These are phyloP conservation scores for Russula emetica DNA, from an alignment of 768 basidiomycete species.

Conservation along the genomic window DNA sequence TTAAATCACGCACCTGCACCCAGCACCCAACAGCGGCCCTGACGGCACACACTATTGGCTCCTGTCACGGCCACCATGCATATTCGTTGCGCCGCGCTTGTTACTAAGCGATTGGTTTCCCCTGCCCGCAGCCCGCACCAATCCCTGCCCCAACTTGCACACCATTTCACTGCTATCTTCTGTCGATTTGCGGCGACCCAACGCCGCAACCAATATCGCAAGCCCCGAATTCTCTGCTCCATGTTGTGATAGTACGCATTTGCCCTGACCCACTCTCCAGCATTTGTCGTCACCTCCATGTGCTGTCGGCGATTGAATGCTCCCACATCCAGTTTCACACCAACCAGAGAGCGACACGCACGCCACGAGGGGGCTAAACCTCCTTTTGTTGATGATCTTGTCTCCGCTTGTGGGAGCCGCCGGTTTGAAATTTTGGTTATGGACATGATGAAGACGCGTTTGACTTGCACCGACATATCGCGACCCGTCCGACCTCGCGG, in stretches of 20 bases:
- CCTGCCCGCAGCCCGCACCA: constrained; percentile 6
- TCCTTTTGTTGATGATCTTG: constrained; percentile 19
- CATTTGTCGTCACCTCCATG: constrained; percentile 15
- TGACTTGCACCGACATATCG: constrained; percentile 21
- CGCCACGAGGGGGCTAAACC: constrained; percentile 25
- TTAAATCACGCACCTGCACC: constrained; percentile 23
- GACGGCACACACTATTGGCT: constrained; percentile 16
- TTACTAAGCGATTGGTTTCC: constrained; percentile 24
- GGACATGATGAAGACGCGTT: constrained; percentile 20
- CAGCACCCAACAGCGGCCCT: constrained; percentile 23
- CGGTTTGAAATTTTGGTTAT: constrained; percentile 23
- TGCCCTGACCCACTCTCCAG: constrained; percentile 19
- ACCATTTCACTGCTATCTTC: constrained; percentile 14
- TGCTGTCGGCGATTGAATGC: constrained; percentile 21
- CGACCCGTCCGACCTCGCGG: constrained; percentile 20
- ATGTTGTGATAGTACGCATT: constrained; percentile 11
- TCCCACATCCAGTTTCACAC: constrained; percentile 20
- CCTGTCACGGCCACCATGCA: constrained; percentile 26
- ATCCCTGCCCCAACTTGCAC: constrained; percentile 17
- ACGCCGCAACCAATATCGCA: constrained; percentile 20
- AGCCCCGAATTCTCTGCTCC: constrained; percentile 1
- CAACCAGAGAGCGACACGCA: constrained; percentile 18
- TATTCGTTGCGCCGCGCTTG: constrained; percentile 25
- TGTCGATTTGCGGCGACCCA: constrained; percentile 15
- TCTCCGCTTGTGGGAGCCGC: constrained; percentile 22